Conservation (phyloP, 2,329 filamentous ascomycete species). For the Pseudopithomyces chartarum region DNA sequence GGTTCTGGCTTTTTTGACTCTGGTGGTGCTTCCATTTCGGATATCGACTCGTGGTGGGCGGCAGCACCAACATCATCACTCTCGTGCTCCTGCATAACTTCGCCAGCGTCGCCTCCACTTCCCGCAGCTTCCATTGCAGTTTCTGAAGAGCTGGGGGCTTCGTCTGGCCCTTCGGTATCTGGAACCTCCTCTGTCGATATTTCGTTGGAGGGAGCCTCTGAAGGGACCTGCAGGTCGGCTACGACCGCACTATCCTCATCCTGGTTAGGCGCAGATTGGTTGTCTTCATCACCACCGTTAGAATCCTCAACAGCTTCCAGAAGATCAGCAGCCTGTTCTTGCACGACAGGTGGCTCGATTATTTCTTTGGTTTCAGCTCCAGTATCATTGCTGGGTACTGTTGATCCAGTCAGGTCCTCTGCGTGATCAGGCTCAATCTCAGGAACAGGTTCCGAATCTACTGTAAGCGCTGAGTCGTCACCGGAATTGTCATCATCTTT, state of each 20-base stretch:
- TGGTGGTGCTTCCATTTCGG: background rate
- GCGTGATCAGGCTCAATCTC: background rate
- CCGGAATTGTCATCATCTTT: background rate
- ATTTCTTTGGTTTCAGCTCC: background rate
- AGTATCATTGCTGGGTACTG: background rate
- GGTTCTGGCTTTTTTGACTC: background rate
- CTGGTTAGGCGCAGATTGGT: background rate
- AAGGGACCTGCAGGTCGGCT: background rate
- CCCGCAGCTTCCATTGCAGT: background rate
- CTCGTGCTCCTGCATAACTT: too few relatives aligned
- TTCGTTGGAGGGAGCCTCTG: background rate
- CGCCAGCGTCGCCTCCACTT: background rate
- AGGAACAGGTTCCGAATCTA: background rate
- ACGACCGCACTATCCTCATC: conserved; percentile 3
- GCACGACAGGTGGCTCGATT: background rate
- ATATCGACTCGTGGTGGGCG: background rate
- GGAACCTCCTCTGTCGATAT: background rate
- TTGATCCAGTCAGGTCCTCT: background rate
- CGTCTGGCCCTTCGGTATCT: background rate
- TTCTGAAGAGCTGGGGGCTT: background rate
- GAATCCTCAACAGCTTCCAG: background rate
- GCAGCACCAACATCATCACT: background rate
- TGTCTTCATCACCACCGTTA: background rate
- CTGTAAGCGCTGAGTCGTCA: background rate
- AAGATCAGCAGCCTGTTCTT: background rate